phyloP scores from a whole-genome alignment of 371 early-diverging fungal genomes.

The Rhizomucor pusillus region DNA sequence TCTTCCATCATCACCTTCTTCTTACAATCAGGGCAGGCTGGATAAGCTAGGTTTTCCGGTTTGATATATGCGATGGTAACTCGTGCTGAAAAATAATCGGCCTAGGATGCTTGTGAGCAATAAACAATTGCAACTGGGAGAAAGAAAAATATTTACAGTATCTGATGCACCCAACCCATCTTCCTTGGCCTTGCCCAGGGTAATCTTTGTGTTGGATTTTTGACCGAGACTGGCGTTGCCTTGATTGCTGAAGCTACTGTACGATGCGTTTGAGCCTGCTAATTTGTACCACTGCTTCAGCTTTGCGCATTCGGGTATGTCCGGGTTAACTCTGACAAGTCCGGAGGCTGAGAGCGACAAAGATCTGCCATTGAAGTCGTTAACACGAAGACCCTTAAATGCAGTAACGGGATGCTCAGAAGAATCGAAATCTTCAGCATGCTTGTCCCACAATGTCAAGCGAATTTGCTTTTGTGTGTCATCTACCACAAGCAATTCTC shows the following conservation, averaged over 20 bases:
- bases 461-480: slow-evolving; percentile 67
- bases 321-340: slow-evolving; percentile 73
- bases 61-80: slow-evolving; percentile 68
- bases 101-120: slow-evolving; percentile 18
- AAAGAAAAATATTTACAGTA: slow-evolving; percentile 24
- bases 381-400: slow-evolving; percentile 80
- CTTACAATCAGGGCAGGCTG: slow-evolving; percentile 90
- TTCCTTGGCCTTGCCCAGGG: slow-evolving; percentile 64
- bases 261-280: slow-evolving; percentile 9
- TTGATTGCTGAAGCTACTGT: slow-evolving; percentile 8
- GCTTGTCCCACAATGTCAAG: slow-evolving; percentile 88
- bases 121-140: background rate
- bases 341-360: slow-evolving; percentile 60
- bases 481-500: slow-evolving; percentile 87
- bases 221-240: background rate
- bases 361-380: slow-evolving; percentile 84
- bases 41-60: slow-evolving; percentile 69
- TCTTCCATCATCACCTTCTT: slow-evolving; percentile 81
- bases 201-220: slow-evolving; percentile 40
- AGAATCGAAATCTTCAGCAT: slow-evolving; percentile 69
- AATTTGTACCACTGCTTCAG: slow-evolving; percentile 83
- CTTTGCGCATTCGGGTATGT: slow-evolving; percentile 75
- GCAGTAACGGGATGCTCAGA: slow-evolving; percentile 68
- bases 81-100: slow-evolving; percentile 69
- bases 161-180: slow-evolving; percentile 68